A percentile compares a stretch with the other conserved stretches of the same genome.
phyloP scores from a whole-genome alignment of 345 rosid species.

The Dovyalis caffra region DNA sequence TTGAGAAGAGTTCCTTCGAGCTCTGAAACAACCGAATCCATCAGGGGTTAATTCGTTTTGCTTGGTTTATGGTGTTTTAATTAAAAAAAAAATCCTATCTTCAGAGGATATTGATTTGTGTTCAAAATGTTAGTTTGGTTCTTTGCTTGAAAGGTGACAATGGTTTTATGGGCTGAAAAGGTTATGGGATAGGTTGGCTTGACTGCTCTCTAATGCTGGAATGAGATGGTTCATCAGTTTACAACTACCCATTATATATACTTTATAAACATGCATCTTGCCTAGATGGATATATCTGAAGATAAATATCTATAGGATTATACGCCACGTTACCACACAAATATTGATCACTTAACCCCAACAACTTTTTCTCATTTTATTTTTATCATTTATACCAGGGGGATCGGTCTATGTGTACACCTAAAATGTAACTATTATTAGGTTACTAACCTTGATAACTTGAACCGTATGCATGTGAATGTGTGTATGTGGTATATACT shows the following conservation, averaged over 20 bases:
- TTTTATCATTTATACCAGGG: not conserved
- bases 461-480: not conserved
- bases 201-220: slow-evolving; percentile 34
- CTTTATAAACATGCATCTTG: not conserved
- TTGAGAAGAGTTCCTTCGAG: slow-evolving; percentile 74
- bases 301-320: slow-evolving; percentile 17
- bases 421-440: not conserved
- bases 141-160: not conserved
- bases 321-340: slow-evolving; percentile 44
- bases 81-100: too few relatives aligned
- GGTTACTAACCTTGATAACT: not conserved
- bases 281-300: slow-evolving; percentile 34
- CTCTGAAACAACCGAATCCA: slow-evolving; percentile 69
- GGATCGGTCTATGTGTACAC: not conserved
- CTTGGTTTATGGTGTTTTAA: not conserved
- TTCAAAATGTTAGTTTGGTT: not conserved
- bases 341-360: slow-evolving; percentile 71
- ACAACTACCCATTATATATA: slow-evolving; percentile 46
- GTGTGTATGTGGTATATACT: not conserved
- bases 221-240: slow-evolving; percentile 62
- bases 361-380: slow-evolving; percentile 36
- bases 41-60: slow-evolving; percentile 9
- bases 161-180: slow-evolving; percentile 17
- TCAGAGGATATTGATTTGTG: not conserved
- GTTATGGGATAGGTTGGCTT: slow-evolving; percentile 35